Evolutionary conservation across 1,139 yeast genomes (phyloP).

Genomic region (Suhomyces ambrosiae): DNA sequence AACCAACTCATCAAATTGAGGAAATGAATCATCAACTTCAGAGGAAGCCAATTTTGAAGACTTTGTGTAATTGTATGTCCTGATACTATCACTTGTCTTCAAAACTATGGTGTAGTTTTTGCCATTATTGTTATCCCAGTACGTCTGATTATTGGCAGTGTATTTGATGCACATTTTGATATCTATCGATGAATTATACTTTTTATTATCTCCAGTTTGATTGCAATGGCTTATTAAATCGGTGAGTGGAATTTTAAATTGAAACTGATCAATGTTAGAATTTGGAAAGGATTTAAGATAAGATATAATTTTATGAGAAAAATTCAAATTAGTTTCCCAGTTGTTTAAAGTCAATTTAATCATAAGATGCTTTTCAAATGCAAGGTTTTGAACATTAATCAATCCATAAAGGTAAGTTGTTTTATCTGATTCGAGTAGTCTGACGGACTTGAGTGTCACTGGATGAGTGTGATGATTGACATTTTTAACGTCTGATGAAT

Average conservation of each 20-base stretch:
- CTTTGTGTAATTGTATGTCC: constrained; percentile 18
- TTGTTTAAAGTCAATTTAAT: constrained; percentile 41
- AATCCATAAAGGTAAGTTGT: constrained; percentile 25
- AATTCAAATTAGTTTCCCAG: constrained; percentile 38
- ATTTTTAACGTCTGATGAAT: constrained; percentile 16
- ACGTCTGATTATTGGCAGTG: constrained; percentile 18
- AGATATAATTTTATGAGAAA: constrained; percentile 24
- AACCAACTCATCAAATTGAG: constrained; percentile 32
- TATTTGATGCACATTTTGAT: constrained; percentile 26
- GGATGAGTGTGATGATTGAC: constrained; percentile 9
- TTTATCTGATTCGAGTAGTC: constrained; percentile 10
- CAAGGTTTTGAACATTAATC: constrained; percentile 40
- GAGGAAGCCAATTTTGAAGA: constrained; percentile 2
- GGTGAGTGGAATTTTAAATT: constrained; percentile 36
- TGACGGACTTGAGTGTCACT: constrained; percentile 11
- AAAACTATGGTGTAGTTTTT: constrained; percentile 33
- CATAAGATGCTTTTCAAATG: constrained; percentile 39
- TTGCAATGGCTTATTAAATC: constrained; percentile 23
- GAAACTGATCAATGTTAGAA: constrained; percentile 40
- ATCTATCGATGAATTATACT: constrained; percentile 13
- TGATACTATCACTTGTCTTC: constrained; percentile 20
- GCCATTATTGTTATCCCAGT: constrained; percentile 27
- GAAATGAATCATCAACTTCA: constrained; percentile 16
- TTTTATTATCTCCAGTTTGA: neutral
- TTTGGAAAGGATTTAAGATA: constrained; percentile 30